A percentile compares a stretch with the other conserved stretches of the same genome.
Conservation (phyloP, 23 red algal genomes). For the Pyropia haitanensis region DNA sequence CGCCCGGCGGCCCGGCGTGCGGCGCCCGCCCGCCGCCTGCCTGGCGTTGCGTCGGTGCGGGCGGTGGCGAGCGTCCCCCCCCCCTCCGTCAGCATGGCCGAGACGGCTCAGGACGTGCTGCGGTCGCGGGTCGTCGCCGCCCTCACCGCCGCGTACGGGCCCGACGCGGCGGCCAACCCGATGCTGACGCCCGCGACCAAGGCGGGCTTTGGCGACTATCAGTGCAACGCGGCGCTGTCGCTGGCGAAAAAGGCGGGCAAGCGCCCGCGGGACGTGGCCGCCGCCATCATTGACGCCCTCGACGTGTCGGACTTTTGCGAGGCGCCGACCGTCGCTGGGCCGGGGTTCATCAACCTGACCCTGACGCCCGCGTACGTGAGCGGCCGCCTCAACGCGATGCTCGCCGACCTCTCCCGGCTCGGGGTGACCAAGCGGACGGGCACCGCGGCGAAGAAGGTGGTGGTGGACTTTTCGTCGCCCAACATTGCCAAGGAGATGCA, state of each 20-base stretch:
- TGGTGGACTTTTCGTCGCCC: constrained; percentile 95
- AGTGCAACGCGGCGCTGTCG: constrained; percentile 91
- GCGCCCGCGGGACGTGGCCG: constrained; percentile 78
- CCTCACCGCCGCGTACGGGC: constrained; percentile 35
- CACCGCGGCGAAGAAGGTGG: constrained; percentile 35
- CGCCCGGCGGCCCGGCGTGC: too few relatives aligned
- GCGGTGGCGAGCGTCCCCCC: too few relatives aligned
- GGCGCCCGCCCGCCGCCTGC: too few relatives aligned
- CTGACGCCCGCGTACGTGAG: constrained; percentile 72
- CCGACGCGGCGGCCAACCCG: constrained; percentile 39
- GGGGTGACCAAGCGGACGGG: constrained; percentile 27
- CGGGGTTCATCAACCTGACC: constrained; percentile 93
- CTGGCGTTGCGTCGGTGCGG: too few relatives aligned
- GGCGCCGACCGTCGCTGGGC: constrained; percentile 60
- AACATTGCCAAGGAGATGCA: constrained; percentile 99
- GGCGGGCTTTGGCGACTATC: constrained; percentile 90
- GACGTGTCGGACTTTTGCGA: constrained; percentile 62
- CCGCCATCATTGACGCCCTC: constrained; percentile 45
- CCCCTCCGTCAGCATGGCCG: too few relatives aligned
- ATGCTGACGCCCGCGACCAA: constrained; percentile 61
- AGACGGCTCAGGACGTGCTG: constrained; percentile 5
- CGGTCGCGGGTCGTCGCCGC: constrained; percentile 39
- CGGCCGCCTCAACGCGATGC: constrained; percentile 35
- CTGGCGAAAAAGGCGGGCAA: constrained; percentile 56
- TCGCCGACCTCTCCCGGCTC: constrained; percentile 46